Evolutionary conservation across 768 basidiomycete genomes (phyloP).

Genomic region (Suillus fuscotomentosus): DNA sequence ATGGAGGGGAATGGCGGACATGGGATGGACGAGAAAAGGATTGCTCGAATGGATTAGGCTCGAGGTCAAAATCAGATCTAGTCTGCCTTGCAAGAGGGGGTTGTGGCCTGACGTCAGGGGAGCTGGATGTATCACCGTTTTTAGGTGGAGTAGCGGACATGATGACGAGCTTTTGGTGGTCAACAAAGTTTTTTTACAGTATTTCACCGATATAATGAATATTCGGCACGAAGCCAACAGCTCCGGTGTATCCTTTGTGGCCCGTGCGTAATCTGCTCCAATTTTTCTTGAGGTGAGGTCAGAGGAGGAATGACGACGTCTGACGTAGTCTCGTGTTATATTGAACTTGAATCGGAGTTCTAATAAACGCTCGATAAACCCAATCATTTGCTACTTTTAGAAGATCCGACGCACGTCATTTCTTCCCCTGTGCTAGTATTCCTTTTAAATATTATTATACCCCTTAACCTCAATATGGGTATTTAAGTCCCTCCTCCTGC

Average conservation of each 20-base stretch:
- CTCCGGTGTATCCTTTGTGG: slow-evolving; percentile 16
- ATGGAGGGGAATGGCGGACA: slow-evolving; percentile 41
- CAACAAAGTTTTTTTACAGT: no score
- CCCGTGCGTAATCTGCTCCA: slow-evolving; percentile 28
- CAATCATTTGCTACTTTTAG: slow-evolving; percentile 24
- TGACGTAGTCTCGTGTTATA: slow-evolving; percentile 42
- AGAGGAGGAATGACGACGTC: slow-evolving; percentile 38
- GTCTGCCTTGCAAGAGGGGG: slow-evolving; percentile 39
- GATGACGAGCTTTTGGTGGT: not conserved
- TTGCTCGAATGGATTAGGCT: slow-evolving; percentile 94
- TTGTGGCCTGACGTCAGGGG: slow-evolving; percentile 29
- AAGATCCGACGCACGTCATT: slow-evolving; percentile 37
- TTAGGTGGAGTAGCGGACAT: slow-evolving; percentile 29
- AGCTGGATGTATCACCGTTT: slow-evolving; percentile 37
- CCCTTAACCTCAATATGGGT: slow-evolving; percentile 11
- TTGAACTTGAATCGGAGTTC: slow-evolving; percentile 44
- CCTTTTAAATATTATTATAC: no score
- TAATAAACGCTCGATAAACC: slow-evolving; percentile 16
- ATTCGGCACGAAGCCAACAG: not conserved
- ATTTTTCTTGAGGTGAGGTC: slow-evolving; percentile 28
- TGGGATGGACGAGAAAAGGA: slow-evolving; percentile 74
- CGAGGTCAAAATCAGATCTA: slow-evolving; percentile 69
- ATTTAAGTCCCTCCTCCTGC: slow-evolving; percentile 10
- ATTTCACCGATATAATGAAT: no score
- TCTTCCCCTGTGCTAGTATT: not conserved